Evolutionary conservation across 192 early-diverging fungal genomes (phyloP), one percentile per base, ranked within the genome.

Genomic region (Coemansia sp.): DNA sequence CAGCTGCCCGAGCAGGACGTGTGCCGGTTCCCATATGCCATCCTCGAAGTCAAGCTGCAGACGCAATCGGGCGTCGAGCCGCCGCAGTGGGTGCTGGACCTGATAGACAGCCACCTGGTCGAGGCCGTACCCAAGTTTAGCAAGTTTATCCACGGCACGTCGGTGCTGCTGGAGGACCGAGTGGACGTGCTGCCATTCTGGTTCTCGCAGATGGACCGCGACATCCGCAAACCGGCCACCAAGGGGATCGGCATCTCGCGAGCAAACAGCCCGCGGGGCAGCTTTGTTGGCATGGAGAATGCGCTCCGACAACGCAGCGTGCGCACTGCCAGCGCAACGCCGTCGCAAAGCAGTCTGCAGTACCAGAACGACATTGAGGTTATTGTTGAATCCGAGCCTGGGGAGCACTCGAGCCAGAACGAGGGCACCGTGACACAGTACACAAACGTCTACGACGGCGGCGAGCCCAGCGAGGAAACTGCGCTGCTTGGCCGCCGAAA

Each of bases 31-130:
- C 95, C 95, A 30, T 98, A 95, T 62, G 95, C 97, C 38, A 82
- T 99, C 6, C 80, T 99, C 12, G 97, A 99, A 67, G 93, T 99
- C 67, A 99, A 99, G 81, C 82, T 98, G 42, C 94, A 99, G 71
- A 96, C 92, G 4, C 89, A 94, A 40, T 84, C 88, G 25, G 97
- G 95, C 19, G 87, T 89, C 29, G 88, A 92, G 57, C 91, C 92
- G 2, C 95, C 97, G 6, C 80, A 90, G 60, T 99, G 97, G 97
- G 95, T 96, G 21, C 77, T 86, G 19, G 92, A 97, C 55, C 82
- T 99, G 45, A 85, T 95, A 67, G 87, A 91, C 56, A 89, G 88
- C 47, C 91, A 95, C 65, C 75, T 98, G 64, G 90, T 97, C 51
- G 91, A 93, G 69, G 90, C 91, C 33, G 94, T 97, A 33, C 94